These are phyloP conservation scores for Nakataea oryzae DNA, from an alignment of 2,329 filamentous ascomycete genomes.

Conservation along the genomic window DNA sequence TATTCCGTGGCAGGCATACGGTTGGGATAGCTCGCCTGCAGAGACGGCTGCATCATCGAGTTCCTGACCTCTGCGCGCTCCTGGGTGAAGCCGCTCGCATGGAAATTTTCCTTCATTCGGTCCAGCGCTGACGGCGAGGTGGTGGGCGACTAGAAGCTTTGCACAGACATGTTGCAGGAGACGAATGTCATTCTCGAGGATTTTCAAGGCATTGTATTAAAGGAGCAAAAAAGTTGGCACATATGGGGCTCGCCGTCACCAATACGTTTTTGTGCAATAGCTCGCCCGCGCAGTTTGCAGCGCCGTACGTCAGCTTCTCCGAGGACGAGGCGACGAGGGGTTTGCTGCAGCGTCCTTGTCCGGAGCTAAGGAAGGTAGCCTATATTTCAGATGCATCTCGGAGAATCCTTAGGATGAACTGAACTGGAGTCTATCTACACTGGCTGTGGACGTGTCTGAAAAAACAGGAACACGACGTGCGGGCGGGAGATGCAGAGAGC, in stretches of 20 bases:
- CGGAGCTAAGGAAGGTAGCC: constrained; percentile 51
- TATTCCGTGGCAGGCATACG: constrained; percentile 76
- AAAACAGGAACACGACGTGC: no score
- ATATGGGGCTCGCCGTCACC: constrained; percentile 71
- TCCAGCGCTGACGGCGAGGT: constrained; percentile 42
- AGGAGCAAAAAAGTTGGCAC: constrained; percentile 76
- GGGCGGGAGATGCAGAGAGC: background rate
- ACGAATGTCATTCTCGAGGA: constrained; percentile 63
- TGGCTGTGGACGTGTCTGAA: no score
- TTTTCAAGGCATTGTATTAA: constrained; percentile 66
- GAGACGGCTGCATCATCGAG: constrained; percentile 50
- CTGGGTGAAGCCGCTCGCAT: constrained; percentile 67
- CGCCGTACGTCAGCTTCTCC: constrained; percentile 53
- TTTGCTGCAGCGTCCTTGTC: constrained; percentile 29
- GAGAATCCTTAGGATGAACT: no score
- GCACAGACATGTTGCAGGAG: constrained; percentile 54
- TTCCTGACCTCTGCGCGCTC: constrained; percentile 52
- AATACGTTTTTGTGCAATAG: constrained; percentile 57
- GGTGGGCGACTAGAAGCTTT: constrained; percentile 65
- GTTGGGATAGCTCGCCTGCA: constrained; percentile 71
- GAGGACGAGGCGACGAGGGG: constrained; percentile 35
- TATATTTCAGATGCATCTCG: no score
- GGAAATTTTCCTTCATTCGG: constrained; percentile 69
- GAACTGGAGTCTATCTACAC: no score
- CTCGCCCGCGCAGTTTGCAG: background rate